Evolutionary conservation across 2,329 filamentous ascomycete genomes (phyloP).

Genomic region (Thelonectria blattea): DNA sequence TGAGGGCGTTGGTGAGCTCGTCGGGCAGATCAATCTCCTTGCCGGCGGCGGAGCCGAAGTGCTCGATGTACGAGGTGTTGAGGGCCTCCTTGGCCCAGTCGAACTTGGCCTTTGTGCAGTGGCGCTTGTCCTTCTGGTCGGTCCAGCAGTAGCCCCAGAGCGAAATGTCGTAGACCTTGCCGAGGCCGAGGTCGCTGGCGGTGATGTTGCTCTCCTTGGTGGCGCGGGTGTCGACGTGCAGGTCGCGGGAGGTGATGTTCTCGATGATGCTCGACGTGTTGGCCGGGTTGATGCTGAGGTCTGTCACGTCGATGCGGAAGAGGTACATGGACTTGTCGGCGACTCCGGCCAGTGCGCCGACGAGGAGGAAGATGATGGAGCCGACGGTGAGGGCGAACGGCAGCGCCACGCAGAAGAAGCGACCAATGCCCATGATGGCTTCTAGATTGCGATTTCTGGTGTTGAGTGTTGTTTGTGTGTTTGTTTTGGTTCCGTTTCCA

Average conservation of each 20-base stretch:
- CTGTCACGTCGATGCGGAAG: slow-evolving; percentile 66
- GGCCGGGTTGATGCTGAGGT: slow-evolving; percentile 54
- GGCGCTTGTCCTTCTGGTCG: slow-evolving; percentile 56
- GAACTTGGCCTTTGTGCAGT: slow-evolving; percentile 74
- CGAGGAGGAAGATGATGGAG: slow-evolving; percentile 72
- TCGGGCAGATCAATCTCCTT: slow-evolving; percentile 70
- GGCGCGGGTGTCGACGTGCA: slow-evolving; percentile 33
- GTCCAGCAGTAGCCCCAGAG: slow-evolving; percentile 88
- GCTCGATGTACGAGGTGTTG: slow-evolving; percentile 64
- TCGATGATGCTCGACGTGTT: slow-evolving; percentile 45
- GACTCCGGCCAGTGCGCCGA: slow-evolving; percentile 62
- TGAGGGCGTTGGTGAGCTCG: slow-evolving; percentile 69
- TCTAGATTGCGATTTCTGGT: not conserved
- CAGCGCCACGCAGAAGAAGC: slow-evolving; percentile 85
- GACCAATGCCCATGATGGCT: slow-evolving; percentile 65
- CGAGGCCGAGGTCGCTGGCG: slow-evolving; percentile 65
- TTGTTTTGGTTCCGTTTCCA: not conserved
- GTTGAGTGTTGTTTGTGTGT: slow-evolving; percentile 3
- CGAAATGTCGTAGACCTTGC: slow-evolving; percentile 79
- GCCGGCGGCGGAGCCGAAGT: slow-evolving; percentile 54
- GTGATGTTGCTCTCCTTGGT: slow-evolving; percentile 57
- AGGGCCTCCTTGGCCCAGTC: slow-evolving; percentile 80
- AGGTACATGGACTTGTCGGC: slow-evolving; percentile 62
- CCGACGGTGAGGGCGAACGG: slow-evolving; percentile 83
- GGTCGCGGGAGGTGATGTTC: slow-evolving; percentile 35